Percentiles rank a stretch among this genome's conserved stretches.
Evolutionary conservation across 2,329 filamentous ascomycete species (phyloP).

Genomic region (Neodidymelliopsis sp.): DNA sequence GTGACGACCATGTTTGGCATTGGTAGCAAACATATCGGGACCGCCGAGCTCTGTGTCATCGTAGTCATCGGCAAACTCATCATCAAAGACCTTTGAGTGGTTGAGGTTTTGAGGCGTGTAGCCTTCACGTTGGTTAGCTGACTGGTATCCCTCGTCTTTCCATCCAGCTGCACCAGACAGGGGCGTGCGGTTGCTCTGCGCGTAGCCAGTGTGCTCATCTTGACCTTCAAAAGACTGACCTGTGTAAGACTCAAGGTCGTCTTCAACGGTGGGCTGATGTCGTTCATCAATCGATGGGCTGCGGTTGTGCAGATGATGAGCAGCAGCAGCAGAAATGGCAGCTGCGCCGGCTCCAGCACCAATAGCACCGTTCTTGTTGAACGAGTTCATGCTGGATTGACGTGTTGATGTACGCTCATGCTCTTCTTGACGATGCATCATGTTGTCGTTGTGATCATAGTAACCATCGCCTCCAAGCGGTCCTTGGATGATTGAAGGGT

Average conservation of each 20-base stretch:
- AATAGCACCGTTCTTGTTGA: conserved; percentile 44
- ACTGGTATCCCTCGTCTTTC: conserved; percentile 90
- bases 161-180: conserved; percentile 62
- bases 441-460: conserved; percentile 52
- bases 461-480: conserved; percentile 63
- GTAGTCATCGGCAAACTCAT: conserved; percentile 62
- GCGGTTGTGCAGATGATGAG: conserved; percentile 49
- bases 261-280: conserved; percentile 48
- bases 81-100: conserved; percentile 60
- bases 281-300: conserved; percentile 38
- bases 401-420: conserved; percentile 39
- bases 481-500: conserved; percentile 83
- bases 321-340: conserved; percentile 63
- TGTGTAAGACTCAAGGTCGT: conserved; percentile 46
- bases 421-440: conserved; percentile 44
- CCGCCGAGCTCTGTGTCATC: conserved; percentile 50
- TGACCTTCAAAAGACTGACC: conserved; percentile 47
- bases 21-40: conserved; percentile 57
- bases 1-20: conserved; percentile 65
- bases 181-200: conserved; percentile 42
- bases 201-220: conserved; percentile 42
- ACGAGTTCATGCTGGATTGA: conserved; percentile 39
- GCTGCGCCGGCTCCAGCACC: conserved; percentile 60
- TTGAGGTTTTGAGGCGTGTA: conserved; percentile 55
- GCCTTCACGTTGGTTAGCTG: conserved; percentile 68